Evolutionary conservation across 176 grass and related monocot species (phyloP).

Genomic region (Oryza coarctata): DNA sequence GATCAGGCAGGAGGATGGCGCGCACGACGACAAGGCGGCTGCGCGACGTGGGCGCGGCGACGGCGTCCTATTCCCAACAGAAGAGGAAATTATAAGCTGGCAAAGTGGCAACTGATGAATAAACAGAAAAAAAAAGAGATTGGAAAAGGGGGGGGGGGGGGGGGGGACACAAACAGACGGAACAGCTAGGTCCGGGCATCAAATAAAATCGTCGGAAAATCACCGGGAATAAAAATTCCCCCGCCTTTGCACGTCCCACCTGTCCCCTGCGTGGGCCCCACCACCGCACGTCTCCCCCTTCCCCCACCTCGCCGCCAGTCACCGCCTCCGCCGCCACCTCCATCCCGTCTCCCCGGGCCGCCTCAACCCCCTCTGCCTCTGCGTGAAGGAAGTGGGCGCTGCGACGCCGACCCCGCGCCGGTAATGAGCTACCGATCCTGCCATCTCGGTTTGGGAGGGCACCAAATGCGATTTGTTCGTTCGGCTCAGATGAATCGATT

Average conservation of each 20-base stretch:
- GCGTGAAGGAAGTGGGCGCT: conserved; percentile 9
- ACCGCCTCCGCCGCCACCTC: conserved; percentile 13
- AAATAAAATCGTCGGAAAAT: conserved; percentile 30
- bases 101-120: neutral
- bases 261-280: conserved; percentile 38
- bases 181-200: conserved; percentile 38
- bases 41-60: conserved; percentile 27
- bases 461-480: neutral
- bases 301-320: conserved; percentile 27
- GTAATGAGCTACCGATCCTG: neutral
- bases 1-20: conserved; percentile 9
- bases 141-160: too few species aligned
- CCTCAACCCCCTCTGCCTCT: neutral
- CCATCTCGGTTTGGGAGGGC: too few species aligned
- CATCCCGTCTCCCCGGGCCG: neutral
- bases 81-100: neutral
- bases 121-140: neutral
- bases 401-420: conserved; percentile 24
- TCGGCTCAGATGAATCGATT: neutral
- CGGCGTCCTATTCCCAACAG: neutral
- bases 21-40: conserved; percentile 37
- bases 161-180: conserved; percentile 7
- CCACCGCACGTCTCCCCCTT: conserved; percentile 43
- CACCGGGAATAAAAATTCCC: neutral
- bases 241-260: conserved; percentile 38